These are phyloP conservation scores for Tardiomyces digboiensis DNA, from an alignment of 1,139 yeast genomes.

Conservation along the genomic window DNA sequence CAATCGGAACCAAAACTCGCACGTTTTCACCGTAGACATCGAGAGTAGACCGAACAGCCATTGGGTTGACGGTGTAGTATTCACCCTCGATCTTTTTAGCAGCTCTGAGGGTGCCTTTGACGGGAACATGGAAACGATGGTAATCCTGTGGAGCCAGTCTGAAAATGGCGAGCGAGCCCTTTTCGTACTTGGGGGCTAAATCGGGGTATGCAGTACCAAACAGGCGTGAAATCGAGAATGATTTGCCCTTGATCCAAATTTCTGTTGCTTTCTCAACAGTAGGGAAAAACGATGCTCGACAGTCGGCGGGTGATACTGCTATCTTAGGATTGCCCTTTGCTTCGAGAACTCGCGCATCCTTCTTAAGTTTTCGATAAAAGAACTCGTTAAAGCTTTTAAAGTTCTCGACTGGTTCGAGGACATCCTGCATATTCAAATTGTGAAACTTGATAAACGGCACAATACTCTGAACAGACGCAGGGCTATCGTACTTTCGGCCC, in stretches of 20 bases:
- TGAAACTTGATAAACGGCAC: conserved; percentile 76
- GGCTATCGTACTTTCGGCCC: conserved; percentile 73
- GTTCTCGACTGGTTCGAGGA: conserved; percentile 38
- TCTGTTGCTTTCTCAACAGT: conserved; percentile 55
- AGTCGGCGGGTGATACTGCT: conserved; percentile 80
- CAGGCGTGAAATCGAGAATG: conserved; percentile 59
- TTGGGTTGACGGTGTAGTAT: conserved; percentile 93
- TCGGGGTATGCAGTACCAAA: conserved; percentile 48
- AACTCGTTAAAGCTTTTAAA: conserved; percentile 80
- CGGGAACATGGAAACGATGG: conserved; percentile 89
- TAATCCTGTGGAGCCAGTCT: conserved; percentile 96
- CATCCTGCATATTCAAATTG: conserved; percentile 62
- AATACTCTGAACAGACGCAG: conserved; percentile 57
- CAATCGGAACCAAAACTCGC: conserved; percentile 66
- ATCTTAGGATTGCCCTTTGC: conserved; percentile 39
- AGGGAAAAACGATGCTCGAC: conserved; percentile 67
- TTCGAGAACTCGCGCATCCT: conserved; percentile 63
- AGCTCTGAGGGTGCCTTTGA: conserved; percentile 58
- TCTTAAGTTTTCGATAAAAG: conserved; percentile 69
- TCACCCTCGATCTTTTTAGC: conserved; percentile 74
- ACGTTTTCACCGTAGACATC: conserved; percentile 95
- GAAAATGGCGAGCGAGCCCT: conserved; percentile 67
- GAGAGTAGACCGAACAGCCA: conserved; percentile 82
- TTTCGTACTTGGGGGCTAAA: conserved; percentile 37
- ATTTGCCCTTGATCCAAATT: conserved; percentile 86